These are phyloP conservation scores for Amaranthus tricolor DNA, from an alignment of 179 eudicot genomes.

Conservation along the genomic window DNA sequence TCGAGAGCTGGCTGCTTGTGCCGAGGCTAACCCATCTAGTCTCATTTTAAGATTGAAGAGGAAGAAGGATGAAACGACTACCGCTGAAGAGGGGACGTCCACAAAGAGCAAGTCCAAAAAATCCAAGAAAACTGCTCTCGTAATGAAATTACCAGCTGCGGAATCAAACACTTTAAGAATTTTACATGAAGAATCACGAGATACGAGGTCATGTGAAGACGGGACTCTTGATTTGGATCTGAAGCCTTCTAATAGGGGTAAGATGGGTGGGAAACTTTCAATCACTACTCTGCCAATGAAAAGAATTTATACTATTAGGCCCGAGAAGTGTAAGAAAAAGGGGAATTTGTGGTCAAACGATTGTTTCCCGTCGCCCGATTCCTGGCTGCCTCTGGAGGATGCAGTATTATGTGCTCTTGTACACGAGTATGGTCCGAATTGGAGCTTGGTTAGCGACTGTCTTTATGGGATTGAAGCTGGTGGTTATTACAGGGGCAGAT, in stretches of 20 bases:
- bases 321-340: conserved; percentile 73
- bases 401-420: conserved; percentile 84
- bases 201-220: conserved; percentile 43
- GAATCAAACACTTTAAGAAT: conserved; percentile 37
- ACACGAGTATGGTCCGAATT: conserved; percentile 87
- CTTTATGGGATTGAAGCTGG: conserved; percentile 86
- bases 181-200: conserved; percentile 55
- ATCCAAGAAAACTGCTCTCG: conserved; percentile 53
- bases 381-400: conserved; percentile 88
- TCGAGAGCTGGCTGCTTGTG: conserved; percentile 39
- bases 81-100: conserved; percentile 40
- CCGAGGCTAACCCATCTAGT: conserved; percentile 35
- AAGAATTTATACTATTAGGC: conserved; percentile 64
- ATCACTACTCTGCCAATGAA: conserved; percentile 67
- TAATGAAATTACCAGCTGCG: conserved; percentile 23
- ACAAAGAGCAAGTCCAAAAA: conserved; percentile 56
- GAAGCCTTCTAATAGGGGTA: conserved; percentile 61
- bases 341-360: conserved; percentile 79
- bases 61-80: conserved; percentile 39
- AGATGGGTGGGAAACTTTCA: conserved; percentile 65
- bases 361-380: conserved; percentile 69
- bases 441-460: conserved; percentile 88
- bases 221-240: conserved; percentile 49
- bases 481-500: conserved; percentile 80
- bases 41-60: conserved; percentile 58